These are phyloP conservation scores for Geotrichum macrosporum DNA, from an alignment of 1,139 yeast species.

Conservation along the genomic window DNA sequence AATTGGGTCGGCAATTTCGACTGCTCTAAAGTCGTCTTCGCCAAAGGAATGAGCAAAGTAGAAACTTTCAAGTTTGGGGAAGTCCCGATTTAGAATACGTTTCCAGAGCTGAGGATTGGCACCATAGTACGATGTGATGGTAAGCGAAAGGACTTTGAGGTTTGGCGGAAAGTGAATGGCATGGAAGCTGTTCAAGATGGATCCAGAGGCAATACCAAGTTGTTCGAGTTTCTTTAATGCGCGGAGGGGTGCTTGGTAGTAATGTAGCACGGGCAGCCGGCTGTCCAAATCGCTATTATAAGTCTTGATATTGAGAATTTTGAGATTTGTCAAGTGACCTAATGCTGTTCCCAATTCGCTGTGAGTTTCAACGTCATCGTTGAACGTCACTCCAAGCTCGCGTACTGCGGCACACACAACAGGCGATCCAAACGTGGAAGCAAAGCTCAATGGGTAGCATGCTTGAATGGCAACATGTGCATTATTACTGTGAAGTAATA, in stretches of 20 bases:
- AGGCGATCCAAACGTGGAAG: conserved; percentile 13
- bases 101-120: conserved; percentile 19
- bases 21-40: conserved; percentile 8
- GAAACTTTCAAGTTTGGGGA: conserved; percentile 14
- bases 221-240: conserved; percentile 16
- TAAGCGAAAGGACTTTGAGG: conserved; percentile 12
- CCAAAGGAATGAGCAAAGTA: conserved; percentile 17
- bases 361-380: conserved; percentile 11
- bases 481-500: conserved; percentile 10
- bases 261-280: conserved; percentile 15
- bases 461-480: conserved; percentile 16
- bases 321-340: conserved; percentile 8
- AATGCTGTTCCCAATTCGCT: conserved; percentile 14
- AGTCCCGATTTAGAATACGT: conserved; percentile 14
- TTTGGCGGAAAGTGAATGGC: conserved; percentile 19
- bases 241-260: conserved; percentile 18
- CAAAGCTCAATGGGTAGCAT: conserved; percentile 17
- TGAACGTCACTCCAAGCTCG: conserved; percentile 16
- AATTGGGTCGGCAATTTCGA: conserved; percentile 8
- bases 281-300: conserved; percentile 10
- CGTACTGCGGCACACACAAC: conserved; percentile 12
- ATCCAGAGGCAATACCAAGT: conserved; percentile 19
- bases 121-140: conserved; percentile 18
- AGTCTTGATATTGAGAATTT: conserved; percentile 17
- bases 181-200: conserved; percentile 17